phyloP scores from a whole-genome alignment of 2,329 filamentous ascomycete genomes.

The Arthrobotrys iridis region DNA sequence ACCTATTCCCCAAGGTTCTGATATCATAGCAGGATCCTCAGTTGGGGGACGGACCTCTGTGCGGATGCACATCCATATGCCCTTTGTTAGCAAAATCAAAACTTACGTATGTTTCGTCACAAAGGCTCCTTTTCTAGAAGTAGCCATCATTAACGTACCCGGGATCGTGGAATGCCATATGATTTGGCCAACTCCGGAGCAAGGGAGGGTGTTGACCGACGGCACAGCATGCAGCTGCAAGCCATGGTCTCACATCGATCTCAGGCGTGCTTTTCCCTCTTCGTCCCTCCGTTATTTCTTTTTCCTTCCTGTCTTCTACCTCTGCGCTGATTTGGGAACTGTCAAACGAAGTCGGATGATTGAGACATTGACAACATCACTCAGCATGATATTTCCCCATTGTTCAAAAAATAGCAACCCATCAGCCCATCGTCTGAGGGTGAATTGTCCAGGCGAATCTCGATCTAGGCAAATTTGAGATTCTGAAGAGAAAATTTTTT shows the following conservation, averaged over 20 bases:
- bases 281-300: neutral
- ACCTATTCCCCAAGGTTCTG: slow-evolving; percentile 40
- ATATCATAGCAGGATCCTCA: slow-evolving; percentile 30
- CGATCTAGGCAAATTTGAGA: neutral
- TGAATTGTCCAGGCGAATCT: neutral
- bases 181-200: slow-evolving; percentile 46
- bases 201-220: slow-evolving; percentile 33
- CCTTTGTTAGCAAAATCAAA: too few species aligned
- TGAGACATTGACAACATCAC: slow-evolving; percentile 39
- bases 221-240: slow-evolving; percentile 50
- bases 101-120: too few species aligned
- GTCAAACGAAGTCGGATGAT: slow-evolving; percentile 23
- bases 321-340: slow-evolving; percentile 26
- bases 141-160: slow-evolving; percentile 45
- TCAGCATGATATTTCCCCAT: slow-evolving; percentile 15
- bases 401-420: slow-evolving; percentile 9
- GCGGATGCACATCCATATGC: neutral
- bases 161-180: slow-evolving; percentile 46
- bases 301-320: neutral
- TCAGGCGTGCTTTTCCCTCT: slow-evolving; percentile 14
- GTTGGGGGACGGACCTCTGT: neutral
- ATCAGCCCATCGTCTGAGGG: neutral
- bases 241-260: slow-evolving; percentile 48
- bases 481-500: neutral
- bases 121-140: slow-evolving; percentile 48